Percentiles rank a stretch among this genome's conserved stretches.
phyloP scores from a whole-genome alignment of 2,329 filamentous ascomycete genomes.

The Akanthomyces dipterigenus region DNA sequence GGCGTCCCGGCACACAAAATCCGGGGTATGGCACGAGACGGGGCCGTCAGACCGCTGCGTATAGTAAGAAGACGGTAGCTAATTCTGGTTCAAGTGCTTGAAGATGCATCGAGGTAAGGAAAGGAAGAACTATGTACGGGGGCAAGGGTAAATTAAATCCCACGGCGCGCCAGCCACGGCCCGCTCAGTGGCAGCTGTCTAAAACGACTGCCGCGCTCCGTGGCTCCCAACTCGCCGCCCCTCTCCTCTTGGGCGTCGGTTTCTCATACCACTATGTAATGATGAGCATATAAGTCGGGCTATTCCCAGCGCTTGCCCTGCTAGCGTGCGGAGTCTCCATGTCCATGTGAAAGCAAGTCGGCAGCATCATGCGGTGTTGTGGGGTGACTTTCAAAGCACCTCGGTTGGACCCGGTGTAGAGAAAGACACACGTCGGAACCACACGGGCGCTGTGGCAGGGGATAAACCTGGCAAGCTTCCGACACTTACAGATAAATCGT shows the following conservation, averaged over 20 bases:
- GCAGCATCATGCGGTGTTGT: slow-evolving; percentile 3
- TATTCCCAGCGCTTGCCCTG: background rate
- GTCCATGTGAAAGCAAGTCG: slow-evolving; percentile 10
- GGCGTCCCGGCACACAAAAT: background rate
- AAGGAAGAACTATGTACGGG: background rate
- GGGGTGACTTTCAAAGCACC: slow-evolving; percentile 7
- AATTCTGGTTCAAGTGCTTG: background rate
- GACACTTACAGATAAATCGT: background rate
- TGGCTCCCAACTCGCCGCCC: background rate
- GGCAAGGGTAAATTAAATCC: background rate
- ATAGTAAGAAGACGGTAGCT: background rate
- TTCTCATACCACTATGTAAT: slow-evolving; percentile 5
- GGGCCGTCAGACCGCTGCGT: background rate
- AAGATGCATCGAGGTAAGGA: background rate
- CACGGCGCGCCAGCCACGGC: background rate
- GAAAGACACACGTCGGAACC: slow-evolving; percentile 6
- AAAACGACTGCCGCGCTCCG: background rate
- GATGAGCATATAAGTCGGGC: slow-evolving; percentile 8
- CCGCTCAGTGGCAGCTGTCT: background rate
- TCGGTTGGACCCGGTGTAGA: slow-evolving; percentile 14
- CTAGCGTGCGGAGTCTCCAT: slow-evolving; percentile 11
- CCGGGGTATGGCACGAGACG: background rate
- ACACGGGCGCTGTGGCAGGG: background rate
- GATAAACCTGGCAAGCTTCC: background rate
- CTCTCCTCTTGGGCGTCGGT: background rate